Evolutionary conservation across 768 basidiomycete species (phyloP), one percentile per base, ranked within the genome.

Genomic region (Auricularia sp.): DNA sequence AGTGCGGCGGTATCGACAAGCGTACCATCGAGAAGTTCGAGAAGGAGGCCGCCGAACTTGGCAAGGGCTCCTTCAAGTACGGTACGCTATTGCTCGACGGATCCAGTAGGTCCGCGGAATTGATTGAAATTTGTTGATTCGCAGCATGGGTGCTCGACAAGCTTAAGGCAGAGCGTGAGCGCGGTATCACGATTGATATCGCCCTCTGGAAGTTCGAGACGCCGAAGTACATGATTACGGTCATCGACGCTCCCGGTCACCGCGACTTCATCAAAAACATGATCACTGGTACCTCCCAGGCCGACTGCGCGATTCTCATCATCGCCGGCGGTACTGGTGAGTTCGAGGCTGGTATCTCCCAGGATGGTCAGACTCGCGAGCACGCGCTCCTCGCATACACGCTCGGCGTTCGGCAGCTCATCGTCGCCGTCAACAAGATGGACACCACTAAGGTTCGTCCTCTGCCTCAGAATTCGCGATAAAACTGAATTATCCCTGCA

Each of bases 191-290:
- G 74, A 99, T 98, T 77, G 96, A 99, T 85, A 98, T 99, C 78
- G 96, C 96, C 69, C 93, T 99, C 79, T 99, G 96, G 97, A 98
- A 98, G 82, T 99, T 99, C 88, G 97, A 99, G 83, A 99, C 97
- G 71, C 95, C 96, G 76, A 94, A 90, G 77, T 98, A 76, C 85
- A 85, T 86, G 82, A 92, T 97, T 73, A 94, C 92, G 54, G 92
- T 99, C 81, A 98, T 98, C 73, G 97, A 98, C 77, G 97, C 97
- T 77, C 96, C 97, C 59, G 96, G 96, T 76, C 95, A 97, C 79
- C 94, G 97, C 87, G 97, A 99, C 77, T 99, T 99, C 82, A 98
- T 99, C 87, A 99, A 99, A 83, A 99, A 97, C 92, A 96, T 95
- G 95, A 99, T 99, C 78, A 99, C 97, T 68, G 97, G 97, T 85